Percentiles rank a stretch among this genome's conserved stretches.
phyloP scores from a whole-genome alignment of 495 filamentous ascomycete genomes.

The Hyphodiscus hymeniophilus region DNA sequence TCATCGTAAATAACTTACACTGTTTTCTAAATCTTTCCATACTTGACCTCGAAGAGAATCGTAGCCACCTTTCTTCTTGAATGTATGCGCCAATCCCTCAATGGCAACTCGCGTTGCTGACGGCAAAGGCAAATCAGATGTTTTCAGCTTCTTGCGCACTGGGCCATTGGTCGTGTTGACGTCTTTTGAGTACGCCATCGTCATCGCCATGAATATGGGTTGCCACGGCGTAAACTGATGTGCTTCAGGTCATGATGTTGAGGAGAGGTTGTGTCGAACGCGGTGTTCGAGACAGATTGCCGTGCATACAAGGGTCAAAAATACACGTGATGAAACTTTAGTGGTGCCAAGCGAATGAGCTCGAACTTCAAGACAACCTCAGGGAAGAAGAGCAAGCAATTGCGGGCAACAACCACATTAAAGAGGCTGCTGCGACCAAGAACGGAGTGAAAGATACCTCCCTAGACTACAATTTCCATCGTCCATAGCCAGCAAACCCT shows the following conservation, averaged over 20 bases:
- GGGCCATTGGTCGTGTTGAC: not conserved
- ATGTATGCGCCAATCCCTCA: slow-evolving; percentile 67
- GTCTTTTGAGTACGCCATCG: slow-evolving; percentile 17
- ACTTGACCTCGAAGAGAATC: slow-evolving; percentile 74
- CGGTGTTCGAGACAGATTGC: not conserved
- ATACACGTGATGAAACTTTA: not conserved
- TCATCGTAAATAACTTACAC: slow-evolving; percentile 42
- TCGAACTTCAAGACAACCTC: not conserved
- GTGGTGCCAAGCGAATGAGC: not conserved
- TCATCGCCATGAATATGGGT: slow-evolving; percentile 7
- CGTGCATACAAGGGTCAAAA: not conserved
- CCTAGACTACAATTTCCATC: not conserved
- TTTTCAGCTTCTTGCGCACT: slow-evolving; percentile 57
- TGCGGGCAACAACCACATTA: slow-evolving; percentile 5
- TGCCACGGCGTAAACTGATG: not conserved
- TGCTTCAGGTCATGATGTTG: not conserved
- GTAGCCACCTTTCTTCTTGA: slow-evolving; percentile 88
- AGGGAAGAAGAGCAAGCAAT: slow-evolving; percentile 7
- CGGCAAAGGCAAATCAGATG: slow-evolving; percentile 72
- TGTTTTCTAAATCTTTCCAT: slow-evolving; percentile 71
- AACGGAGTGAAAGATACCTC: not conserved
- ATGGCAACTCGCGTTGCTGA: slow-evolving; percentile 65
- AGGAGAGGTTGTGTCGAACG: not conserved
- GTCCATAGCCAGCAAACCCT: not conserved
- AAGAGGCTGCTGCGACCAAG: slow-evolving; percentile 1